Percentiles rank a stretch among this genome's conserved stretches.
phyloP scores from a whole-genome alignment of 1,284 basidiomycete genomes.

The Schizophyllum commune region DNA sequence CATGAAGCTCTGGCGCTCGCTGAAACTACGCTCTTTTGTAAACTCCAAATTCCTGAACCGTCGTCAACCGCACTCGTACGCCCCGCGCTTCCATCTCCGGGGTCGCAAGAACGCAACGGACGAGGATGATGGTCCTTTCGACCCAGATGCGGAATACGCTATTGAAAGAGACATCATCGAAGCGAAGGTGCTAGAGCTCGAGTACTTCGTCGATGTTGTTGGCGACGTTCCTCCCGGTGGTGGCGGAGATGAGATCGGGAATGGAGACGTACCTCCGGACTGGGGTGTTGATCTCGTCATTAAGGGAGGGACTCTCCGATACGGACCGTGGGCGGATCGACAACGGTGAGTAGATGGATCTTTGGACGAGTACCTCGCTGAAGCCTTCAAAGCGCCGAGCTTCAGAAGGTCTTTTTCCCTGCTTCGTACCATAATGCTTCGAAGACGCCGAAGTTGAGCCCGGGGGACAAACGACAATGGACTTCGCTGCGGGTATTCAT shows the following conservation, averaged over 20 bases:
- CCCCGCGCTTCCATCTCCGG: conserved; percentile 11
- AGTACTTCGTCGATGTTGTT: conserved; percentile 77
- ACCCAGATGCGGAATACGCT: conserved; percentile 72
- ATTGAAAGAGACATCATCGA: conserved; percentile 81
- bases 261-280: conserved; percentile 82
- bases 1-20: conserved; percentile 45
- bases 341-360: conserved; percentile 49
- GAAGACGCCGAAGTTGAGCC: conserved; percentile 47
- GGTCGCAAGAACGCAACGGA: conserved; percentile 24
- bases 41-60: conserved; percentile 10
- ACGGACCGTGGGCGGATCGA: conserved; percentile 93
- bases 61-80: conserved; percentile 7
- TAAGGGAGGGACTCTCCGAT: conserved; percentile 65
- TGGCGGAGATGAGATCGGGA: conserved; percentile 65
- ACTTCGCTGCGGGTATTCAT: conserved; percentile 73
- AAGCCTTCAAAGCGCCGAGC: conserved; percentile 48
- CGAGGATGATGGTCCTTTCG: conserved; percentile 48
- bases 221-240: conserved; percentile 52
- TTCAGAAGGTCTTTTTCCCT: conserved; percentile 81
- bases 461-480: conserved; percentile 79
- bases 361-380: neutral
- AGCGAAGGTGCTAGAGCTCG: conserved; percentile 64
- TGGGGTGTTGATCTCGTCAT: conserved; percentile 87
- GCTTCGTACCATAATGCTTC: conserved; percentile 61
- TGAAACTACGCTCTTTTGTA: conserved; percentile 28